Conservation (phyloP, 495 filamentous ascomycete species). For the Neurospora sp. region DNA sequence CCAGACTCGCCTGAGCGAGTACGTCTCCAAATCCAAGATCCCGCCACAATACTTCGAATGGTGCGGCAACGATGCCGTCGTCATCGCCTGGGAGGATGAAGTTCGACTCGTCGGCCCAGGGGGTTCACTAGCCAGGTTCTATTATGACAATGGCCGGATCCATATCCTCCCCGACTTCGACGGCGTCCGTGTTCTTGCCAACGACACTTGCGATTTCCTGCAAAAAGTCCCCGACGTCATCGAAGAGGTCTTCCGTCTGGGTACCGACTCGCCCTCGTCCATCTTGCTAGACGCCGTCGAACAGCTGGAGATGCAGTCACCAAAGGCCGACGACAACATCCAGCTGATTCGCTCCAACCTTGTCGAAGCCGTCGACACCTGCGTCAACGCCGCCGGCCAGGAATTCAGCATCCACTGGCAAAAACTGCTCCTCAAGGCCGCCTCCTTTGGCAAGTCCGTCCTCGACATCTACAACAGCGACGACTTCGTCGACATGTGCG, state of each 20-base stretch:
- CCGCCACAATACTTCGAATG: conserved; percentile 81
- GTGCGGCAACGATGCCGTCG: conserved; percentile 93
- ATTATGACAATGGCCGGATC: conserved; percentile 73
- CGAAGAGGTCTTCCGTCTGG: conserved; percentile 79
- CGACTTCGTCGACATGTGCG: conserved; percentile 97
- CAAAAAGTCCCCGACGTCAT: conserved; percentile 86
- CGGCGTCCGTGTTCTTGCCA: conserved; percentile 77
- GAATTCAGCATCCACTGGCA: conserved; percentile 89
- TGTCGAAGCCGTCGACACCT: conserved; percentile 84
- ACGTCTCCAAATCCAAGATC: conserved; percentile 79
- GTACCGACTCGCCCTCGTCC: conserved; percentile 70
- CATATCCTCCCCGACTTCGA: conserved; percentile 89
- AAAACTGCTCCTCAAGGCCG: conserved; percentile 87
- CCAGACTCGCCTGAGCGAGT: conserved; percentile 81
- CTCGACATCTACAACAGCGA: conserved; percentile 94
- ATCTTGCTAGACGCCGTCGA: conserved; percentile 87
- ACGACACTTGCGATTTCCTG: conserved; percentile 88
- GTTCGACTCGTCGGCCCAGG: conserved; percentile 88
- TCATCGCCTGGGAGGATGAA: conserved; percentile 96
- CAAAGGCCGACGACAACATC: conserved; percentile 95
- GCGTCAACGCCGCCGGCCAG: conserved; percentile 81
- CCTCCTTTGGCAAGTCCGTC: conserved; percentile 94
- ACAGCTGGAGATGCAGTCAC: conserved; percentile 84
- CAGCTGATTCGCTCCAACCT: conserved; percentile 80
- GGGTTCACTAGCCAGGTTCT: conserved; percentile 69